Base-by-base conservation (phyloP, 2,329 filamentous ascomycete genomes). In the Fusarium devonianum region DNA sequence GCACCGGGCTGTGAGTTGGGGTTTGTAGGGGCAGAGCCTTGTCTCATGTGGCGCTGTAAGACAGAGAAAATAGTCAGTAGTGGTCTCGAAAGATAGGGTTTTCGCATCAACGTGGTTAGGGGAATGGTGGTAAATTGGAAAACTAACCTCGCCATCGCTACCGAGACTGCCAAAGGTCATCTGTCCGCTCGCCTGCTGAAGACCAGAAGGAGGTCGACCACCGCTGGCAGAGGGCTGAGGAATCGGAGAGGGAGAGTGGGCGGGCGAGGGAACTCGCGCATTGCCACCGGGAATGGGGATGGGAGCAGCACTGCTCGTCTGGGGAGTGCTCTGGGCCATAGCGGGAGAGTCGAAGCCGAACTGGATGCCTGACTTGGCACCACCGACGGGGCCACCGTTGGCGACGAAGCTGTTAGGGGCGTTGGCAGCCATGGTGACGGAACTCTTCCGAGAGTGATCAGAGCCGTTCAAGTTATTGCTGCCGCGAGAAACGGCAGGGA, bases 211-310 rank as follows among this genome's bases (percentile, higher is more conserved):
- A 63, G 92, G 92, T 66, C 91, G 90, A 63, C 92, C 91, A 67
- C 92, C 94, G 67, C 87, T 89, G 23, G 87, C 86, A 44, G 88
- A 84, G 40, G 92, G 90, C 72, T 93, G 90, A 22, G 94, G 93
- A 64, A 97, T 97, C 4, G 94, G 94, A 30, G 90, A 93, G 4
- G 94, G 94, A 34, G 93, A 97, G 62, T 89, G 87, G 37, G 89
- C 86, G 5, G 94, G 94, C 34, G 92, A 96, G 36, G 86, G 86
- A 40, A 93, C 83, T 64, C 89, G 85, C 55, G 88, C 88, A 73
- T 78, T 68, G 77, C 81, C 66, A 72, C 80, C 72, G 67, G 85
- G 85, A 73, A 84, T 90, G 72, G 77, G 78, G 61, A 82, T 87
- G 51, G 80, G 83, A 26, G 78, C 80, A 58, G 83, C 75, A 60